Percentiles rank a stretch among this genome's conserved stretches.
Evolutionary conservation across 345 rosid species (phyloP).

Genomic region (Salix caprea): DNA sequence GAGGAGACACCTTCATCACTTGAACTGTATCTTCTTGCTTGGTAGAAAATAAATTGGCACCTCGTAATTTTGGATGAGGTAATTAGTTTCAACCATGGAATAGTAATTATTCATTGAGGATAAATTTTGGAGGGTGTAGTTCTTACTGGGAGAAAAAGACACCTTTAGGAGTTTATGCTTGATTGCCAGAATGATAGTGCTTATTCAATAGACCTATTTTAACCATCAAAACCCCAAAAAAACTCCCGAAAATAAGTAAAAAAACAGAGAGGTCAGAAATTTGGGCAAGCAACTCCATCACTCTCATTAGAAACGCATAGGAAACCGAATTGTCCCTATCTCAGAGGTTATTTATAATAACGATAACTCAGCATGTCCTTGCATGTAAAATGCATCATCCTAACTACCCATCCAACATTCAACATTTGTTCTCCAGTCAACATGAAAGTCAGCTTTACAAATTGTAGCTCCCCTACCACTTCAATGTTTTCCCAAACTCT

Average conservation of each 20-base stretch:
- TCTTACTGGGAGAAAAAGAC: too few species aligned
- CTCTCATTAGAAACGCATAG: conserved; percentile 7
- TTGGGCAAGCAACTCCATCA: background rate
- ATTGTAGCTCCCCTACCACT: conserved; percentile 8
- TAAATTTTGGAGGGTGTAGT: too few species aligned
- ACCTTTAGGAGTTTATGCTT: background rate
- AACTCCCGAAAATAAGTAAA: background rate
- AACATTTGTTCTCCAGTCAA: conserved; percentile 25
- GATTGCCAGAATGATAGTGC: background rate
- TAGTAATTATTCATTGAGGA: too few species aligned
- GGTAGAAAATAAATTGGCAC: too few species aligned
- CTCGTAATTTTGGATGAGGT: too few species aligned
- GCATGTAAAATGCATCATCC: conserved; percentile 17
- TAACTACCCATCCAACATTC: conserved; percentile 17
- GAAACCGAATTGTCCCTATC: conserved; percentile 14
- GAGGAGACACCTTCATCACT: too few species aligned
- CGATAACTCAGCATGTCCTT: conserved; percentile 13
- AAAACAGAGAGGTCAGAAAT: background rate
- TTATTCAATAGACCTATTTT: background rate
- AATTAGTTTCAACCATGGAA: too few species aligned
- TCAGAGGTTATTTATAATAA: conserved; percentile 22
- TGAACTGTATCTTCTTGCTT: too few species aligned
- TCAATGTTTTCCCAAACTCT: background rate
- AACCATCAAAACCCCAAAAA: background rate
- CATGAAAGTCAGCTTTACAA: conserved; percentile 35